Evolutionary conservation across 169 alveolate genomes (phyloP), one percentile per base, ranked within the genome.

Genomic region (Eimeria mitis): DNA sequence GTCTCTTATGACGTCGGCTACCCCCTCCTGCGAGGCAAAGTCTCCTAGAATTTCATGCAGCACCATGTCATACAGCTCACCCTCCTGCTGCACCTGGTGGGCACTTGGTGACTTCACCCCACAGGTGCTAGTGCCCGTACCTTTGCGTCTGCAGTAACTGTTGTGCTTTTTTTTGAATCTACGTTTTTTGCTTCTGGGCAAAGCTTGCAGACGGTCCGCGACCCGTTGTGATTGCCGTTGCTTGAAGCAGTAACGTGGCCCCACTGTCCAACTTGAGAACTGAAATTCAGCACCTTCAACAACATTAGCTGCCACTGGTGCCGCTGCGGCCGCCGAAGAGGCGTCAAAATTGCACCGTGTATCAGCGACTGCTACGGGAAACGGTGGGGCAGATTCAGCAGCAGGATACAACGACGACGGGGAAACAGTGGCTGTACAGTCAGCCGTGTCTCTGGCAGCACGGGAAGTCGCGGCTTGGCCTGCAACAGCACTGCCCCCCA

Each of bases 1-100:
- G 89, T 98, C 99, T 89, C 97, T 91, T 56, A 97, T 97, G 73
- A 97, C 98, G 89, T 98, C 99, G 31, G 98, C 98, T 34, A 97
- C 98, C 14, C 98, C 98, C 78, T 98, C 99, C 90, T 98, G 99
- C 25, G 98, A 97, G 59, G 98, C 98, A 85, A 97, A 98, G 95
- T 98, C 99, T 11, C 99, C 99, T 49, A 98, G 95, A 59, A 98
- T 98, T 84, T 98, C 99, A 90, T 98, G 98, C 70, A 98, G 96
- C 68, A 98, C 96, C 98, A 98, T 96, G 89, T 97, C 98, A 89
- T 98, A 98, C 83, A 97, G 97, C 59, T 52, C 75, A 40, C 56
- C 59, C 56, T 34, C 65, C 6, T 28, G 42, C 21, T 28, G 71
- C 42, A n/a, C 44, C 40, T 44, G 65, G 6, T 47, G 65, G 88